phyloP scores from a whole-genome alignment of 441 rosid species.

The Populus trichocarpa region DNA sequence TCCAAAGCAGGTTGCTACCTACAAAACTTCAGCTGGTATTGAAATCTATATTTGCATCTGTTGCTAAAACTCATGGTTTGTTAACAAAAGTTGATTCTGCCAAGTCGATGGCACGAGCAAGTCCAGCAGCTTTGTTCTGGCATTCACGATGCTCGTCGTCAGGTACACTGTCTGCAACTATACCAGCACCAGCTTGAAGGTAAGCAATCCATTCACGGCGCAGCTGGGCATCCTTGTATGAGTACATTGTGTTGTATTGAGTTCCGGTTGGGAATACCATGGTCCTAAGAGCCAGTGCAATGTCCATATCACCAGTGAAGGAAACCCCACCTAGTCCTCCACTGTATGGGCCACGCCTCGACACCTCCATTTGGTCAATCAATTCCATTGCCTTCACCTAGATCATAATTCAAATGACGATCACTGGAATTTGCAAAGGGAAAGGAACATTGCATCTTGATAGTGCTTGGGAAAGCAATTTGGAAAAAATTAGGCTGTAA shows the following conservation, averaged over 20 bases:
- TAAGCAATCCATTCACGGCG: conserved; percentile 77
- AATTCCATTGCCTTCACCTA: conserved; percentile 94
- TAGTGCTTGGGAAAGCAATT: background rate
- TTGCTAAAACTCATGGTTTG: background rate
- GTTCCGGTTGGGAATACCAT: conserved; percentile 66
- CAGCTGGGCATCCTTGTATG: conserved; percentile 39
- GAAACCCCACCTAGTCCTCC: conserved; percentile 84
- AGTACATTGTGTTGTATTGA: conserved; percentile 54
- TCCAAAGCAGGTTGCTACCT: background rate
- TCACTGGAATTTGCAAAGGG: background rate
- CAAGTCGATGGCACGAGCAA: conserved; percentile 77
- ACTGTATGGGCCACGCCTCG: conserved; percentile 83
- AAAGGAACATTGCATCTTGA: background rate
- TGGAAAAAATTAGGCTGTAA: background rate
- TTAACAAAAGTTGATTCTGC: conserved; percentile 64
- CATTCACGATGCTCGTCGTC: conserved; percentile 67
- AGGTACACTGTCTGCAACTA: conserved; percentile 70
- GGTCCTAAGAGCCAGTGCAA: conserved; percentile 66
- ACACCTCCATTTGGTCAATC: conserved; percentile 63
- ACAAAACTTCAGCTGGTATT: background rate
- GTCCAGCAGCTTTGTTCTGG: conserved; percentile 71
- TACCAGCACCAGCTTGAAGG: conserved; percentile 82
- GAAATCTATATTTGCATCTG: background rate
- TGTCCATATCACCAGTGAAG: conserved; percentile 76
- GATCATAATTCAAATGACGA: conserved; percentile 9